These are phyloP conservation scores for Pleurotus cornucopiae DNA, from an alignment of 768 basidiomycete species.

Conservation along the genomic window DNA sequence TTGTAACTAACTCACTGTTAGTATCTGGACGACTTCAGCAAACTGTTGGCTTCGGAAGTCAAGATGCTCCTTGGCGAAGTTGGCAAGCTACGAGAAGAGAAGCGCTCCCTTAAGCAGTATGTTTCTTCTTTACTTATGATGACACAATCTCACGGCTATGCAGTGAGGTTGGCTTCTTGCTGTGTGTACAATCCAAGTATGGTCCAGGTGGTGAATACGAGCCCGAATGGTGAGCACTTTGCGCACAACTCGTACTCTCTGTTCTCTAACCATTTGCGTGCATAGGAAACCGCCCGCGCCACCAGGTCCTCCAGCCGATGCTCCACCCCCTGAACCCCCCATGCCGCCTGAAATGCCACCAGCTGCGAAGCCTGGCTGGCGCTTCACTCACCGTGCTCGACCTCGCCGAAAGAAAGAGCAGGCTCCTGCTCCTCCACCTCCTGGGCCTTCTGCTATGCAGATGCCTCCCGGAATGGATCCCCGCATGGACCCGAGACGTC, in stretches of 20 bases:
- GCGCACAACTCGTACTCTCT: not conserved
- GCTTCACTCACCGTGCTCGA: slow-evolving; percentile 33
- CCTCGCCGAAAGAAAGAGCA: slow-evolving; percentile 47
- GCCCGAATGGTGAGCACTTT: slow-evolving; percentile 59
- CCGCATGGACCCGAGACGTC: slow-evolving; percentile 35
- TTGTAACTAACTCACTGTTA: slow-evolving; percentile 19
- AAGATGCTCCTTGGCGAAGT: slow-evolving; percentile 81
- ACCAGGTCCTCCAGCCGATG: slow-evolving; percentile 38
- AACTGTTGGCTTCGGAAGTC: slow-evolving; percentile 77
- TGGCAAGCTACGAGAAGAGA: slow-evolving; percentile 76
- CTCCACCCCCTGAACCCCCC: slow-evolving; percentile 32
- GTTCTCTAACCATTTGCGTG: not conserved
- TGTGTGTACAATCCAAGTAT: slow-evolving; percentile 70
- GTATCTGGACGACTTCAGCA: slow-evolving; percentile 89
- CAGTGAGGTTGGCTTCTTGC: slow-evolving; percentile 73
- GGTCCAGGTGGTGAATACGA: slow-evolving; percentile 86
- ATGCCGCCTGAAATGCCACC: slow-evolving; percentile 31
- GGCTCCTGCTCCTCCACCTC: slow-evolving; percentile 27
- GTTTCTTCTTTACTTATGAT: slow-evolving; percentile 22
- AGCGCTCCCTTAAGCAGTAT: slow-evolving; percentile 74
- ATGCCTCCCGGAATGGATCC: slow-evolving; percentile 19
- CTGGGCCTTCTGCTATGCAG: slow-evolving; percentile 28
- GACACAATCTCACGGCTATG: not conserved
- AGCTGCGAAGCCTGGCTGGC: slow-evolving; percentile 55
- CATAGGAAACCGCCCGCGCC: slow-evolving; percentile 46